Conservation (phyloP, 2,329 filamentous ascomycete genomes). For the Hypoxylon sp. region DNA sequence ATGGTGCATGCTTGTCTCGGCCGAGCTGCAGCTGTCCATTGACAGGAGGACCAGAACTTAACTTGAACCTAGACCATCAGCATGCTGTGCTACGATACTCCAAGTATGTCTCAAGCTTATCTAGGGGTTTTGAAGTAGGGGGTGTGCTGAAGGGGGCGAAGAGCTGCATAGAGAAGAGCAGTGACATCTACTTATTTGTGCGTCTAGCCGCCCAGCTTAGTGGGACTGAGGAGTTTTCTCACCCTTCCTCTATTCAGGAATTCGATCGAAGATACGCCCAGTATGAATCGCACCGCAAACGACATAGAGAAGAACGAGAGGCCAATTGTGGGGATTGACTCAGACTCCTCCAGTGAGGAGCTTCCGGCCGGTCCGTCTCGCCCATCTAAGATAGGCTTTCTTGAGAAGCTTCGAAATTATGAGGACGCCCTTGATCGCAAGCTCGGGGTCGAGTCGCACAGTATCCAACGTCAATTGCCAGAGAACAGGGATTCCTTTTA, state of each 20-base stretch:
- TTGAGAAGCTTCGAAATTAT: conserved; percentile 56
- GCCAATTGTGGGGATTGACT: conserved; percentile 8
- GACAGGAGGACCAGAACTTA: not conserved
- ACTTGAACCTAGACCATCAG: not conserved
- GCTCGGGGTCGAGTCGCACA: conserved; percentile 62
- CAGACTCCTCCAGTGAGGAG: conserved; percentile 35
- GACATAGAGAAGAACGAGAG: conserved; percentile 30
- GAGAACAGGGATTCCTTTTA: conserved; percentile 56
- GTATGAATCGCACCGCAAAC: conserved; percentile 15
- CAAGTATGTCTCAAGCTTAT: conserved; percentile 21
- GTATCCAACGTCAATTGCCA: conserved; percentile 59
- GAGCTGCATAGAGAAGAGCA: not conserved
- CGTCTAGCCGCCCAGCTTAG: not conserved
- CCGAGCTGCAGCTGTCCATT: conserved; percentile 4
- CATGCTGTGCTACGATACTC: conserved; percentile 15
- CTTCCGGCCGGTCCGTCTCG: conserved; percentile 1
- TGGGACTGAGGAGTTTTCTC: not conserved
- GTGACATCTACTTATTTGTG: conserved; percentile 22
- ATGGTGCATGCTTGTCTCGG: conserved; percentile 13
- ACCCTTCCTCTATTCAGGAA: not conserved
- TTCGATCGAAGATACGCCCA: not conserved
- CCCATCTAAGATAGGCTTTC: conserved; percentile 46
- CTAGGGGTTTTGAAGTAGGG: conserved; percentile 11
- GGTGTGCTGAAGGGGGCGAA: not conserved
- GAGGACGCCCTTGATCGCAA: conserved; percentile 60